phyloP scores from a whole-genome alignment of 495 filamentous ascomycete species.

The Neurospora sp. region DNA sequence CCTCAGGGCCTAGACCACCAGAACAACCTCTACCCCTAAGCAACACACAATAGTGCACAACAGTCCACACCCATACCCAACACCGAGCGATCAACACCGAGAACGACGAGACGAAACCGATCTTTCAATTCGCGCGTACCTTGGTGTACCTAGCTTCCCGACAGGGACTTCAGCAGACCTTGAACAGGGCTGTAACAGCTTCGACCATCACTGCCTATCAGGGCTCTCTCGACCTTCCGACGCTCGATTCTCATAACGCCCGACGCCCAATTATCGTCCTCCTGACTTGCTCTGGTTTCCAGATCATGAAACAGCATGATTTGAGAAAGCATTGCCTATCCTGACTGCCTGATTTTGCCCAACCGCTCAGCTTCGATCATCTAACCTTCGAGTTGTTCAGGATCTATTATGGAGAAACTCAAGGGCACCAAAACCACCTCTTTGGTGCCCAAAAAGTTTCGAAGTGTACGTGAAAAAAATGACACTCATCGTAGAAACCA shows the following conservation, averaged over 20 bases:
- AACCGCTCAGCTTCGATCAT: neutral
- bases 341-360: neutral
- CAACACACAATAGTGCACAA: neutral
- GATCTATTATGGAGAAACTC: conserved; percentile 14
- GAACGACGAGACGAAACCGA: neutral
- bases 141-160: neutral
- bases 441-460: conserved; percentile 41
- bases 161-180: neutral
- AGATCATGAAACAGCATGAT: neutral
- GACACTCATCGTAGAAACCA: conserved; percentile 38
- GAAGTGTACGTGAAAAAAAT: conserved; percentile 64
- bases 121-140: neutral
- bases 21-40: neutral
- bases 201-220: neutral
- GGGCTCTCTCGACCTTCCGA: neutral
- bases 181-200: neutral
- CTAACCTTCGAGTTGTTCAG: neutral
- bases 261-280: neutral
- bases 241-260: neutral
- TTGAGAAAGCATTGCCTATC: neutral
- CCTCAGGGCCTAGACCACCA: neutral
- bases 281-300: neutral
- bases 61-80: neutral
- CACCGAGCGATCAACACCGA: neutral
- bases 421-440: conserved; percentile 11